Evolutionary conservation across 768 basidiomycete species (phyloP), one percentile per base, ranked within the genome.

Genomic region (Tricholomella constricta): DNA sequence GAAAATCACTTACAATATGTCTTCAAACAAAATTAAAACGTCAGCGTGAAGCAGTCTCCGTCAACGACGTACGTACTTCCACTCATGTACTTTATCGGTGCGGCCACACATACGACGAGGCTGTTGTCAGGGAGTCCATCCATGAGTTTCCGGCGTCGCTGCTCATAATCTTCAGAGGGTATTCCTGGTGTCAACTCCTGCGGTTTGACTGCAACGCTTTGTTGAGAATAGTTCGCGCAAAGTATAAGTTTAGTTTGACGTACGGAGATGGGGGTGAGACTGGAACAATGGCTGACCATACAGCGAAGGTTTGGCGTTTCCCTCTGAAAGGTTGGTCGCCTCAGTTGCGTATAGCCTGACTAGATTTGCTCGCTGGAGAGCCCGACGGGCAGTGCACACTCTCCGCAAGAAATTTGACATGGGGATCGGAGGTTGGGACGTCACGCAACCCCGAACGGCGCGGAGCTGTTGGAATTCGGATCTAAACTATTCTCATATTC

Each of bases 111-210:
- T 4, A 97, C 79, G 20, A 92, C 94, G 22, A 89, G 58, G 52
- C 85, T 86, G 41, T 83, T 80, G 14, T 85, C 83, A 0, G 90
- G 91, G 11, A 98, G 73, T 25, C 71, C 68, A 23, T 87, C 78
- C 84, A 98, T 88, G 29, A 98, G 74, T 15, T 68, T 78, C 56
- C 69, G 73, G 51, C 95, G 71, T 49, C 95, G 74, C 12, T 63
- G 65, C 52, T 93, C 88, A 69, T 94, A 97, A 55, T 98, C 95
- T 22, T 77, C 72, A 11, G 74, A 72, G 1, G 85, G 74, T 54
- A 98, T 91, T 25, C 94, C 94, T 1, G 91, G 88, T 0, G 93
- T 96, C 23, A 93, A 72, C 53, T 97, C 91, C 52, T 82, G 73
- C 1, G 76, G 69, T 48, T 72, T 64, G 35, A 93, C 81, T 87